Evolutionary conservation across 1,284 basidiomycete species (phyloP).

Genomic region (Apiotrichum mycotoxinovorans): DNA sequence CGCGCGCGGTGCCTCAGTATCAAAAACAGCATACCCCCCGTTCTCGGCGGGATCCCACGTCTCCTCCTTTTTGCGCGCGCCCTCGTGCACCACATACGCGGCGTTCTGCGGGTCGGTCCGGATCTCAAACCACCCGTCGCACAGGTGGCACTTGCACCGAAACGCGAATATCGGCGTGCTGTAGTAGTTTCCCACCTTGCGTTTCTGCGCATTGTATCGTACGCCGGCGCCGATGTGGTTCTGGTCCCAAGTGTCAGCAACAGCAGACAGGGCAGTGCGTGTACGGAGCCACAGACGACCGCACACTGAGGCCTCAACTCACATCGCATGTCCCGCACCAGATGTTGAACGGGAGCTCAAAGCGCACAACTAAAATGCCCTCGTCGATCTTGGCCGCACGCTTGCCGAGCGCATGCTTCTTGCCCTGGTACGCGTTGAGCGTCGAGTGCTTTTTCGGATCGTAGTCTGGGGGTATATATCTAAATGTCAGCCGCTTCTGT

Average conservation of each 20-base stretch:
- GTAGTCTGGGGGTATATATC: slow-evolving; percentile 92
- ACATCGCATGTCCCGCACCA: slow-evolving; percentile 89
- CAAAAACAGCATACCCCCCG: slow-evolving; percentile 76
- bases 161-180: slow-evolving; percentile 92
- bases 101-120: slow-evolving; percentile 97
- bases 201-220: slow-evolving; percentile 97
- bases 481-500: slow-evolving; percentile 61
- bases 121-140: slow-evolving; percentile 91
- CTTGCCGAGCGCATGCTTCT: slow-evolving; percentile 86
- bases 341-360: slow-evolving; percentile 93
- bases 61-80: slow-evolving; percentile 84
- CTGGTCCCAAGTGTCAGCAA: slow-evolving; percentile 26
- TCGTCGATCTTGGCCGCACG: slow-evolving; percentile 84
- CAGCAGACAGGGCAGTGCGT: background rate
- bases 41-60: slow-evolving; percentile 96
- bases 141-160: slow-evolving; percentile 93
- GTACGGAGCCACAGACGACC: no score
- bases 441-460: slow-evolving; percentile 74
- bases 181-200: slow-evolving; percentile 92
- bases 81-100: slow-evolving; percentile 84
- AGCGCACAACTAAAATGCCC: slow-evolving; percentile 84
- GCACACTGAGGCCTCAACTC: no score
- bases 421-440: slow-evolving; percentile 71
- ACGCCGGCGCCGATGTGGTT: slow-evolving; percentile 95
- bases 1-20: slow-evolving; percentile 61